Evolutionary conservation across 1,284 basidiomycete genomes (phyloP).

Genomic region (Leccinum insolens): DNA sequence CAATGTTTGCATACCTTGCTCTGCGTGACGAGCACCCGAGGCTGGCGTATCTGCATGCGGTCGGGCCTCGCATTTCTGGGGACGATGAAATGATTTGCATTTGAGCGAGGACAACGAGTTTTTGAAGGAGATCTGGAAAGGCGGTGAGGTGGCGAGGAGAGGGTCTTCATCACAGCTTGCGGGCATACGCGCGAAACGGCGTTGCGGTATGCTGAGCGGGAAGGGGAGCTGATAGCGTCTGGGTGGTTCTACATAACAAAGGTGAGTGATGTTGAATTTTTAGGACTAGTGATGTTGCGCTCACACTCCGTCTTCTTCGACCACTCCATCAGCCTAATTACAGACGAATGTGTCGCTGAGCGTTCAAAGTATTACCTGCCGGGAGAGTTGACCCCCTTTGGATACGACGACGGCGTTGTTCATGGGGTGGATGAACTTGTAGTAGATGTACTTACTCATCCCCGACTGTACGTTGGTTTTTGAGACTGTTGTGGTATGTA

Average conservation of each 20-base stretch:
- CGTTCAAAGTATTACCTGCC: too few species aligned
- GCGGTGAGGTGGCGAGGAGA: background rate
- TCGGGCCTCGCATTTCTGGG: background rate
- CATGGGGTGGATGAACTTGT: too few species aligned
- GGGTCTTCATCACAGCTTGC: background rate
- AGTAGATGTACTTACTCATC: too few species aligned
- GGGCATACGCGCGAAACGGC: background rate
- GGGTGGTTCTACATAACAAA: background rate
- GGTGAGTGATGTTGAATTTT: background rate
- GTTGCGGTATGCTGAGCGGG: background rate
- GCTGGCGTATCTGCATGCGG: background rate
- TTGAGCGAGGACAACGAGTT: background rate
- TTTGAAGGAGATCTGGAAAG: background rate
- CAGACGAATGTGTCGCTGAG: too few species aligned
- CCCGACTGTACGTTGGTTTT: too few species aligned
- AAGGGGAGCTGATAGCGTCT: background rate
- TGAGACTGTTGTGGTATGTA: too few species aligned
- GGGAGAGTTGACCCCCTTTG: too few species aligned
- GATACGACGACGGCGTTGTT: too few species aligned
- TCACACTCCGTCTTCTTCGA: too few species aligned
- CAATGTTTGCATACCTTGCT: background rate
- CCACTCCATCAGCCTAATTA: too few species aligned
- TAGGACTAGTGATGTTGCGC: background rate
- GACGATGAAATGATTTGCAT: background rate
- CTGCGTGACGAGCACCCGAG: background rate